Base-by-base conservation (phyloP, 1,284 basidiomycete species). In the Sporisorium iseilematis-ciliati region DNA sequence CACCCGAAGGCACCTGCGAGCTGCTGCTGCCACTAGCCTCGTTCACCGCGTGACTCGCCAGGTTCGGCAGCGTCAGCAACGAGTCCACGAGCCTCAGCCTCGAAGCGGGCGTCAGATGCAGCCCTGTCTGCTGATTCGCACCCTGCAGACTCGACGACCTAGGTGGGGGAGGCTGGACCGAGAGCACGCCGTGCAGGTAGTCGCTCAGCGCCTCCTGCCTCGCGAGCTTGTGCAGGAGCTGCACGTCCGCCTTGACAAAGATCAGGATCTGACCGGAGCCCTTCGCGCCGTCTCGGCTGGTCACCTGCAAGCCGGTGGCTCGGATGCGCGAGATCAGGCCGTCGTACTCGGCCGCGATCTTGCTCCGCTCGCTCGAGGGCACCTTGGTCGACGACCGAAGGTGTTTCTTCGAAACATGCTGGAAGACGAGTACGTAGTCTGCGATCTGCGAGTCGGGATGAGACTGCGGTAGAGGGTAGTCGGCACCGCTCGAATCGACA, bases 391-490 rank as follows among this genome's bases (percentile, higher is more conserved):
- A 49, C 20, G 69, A 43, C 18, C 72, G 61, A 8, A 75, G 56
- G 25, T 72, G 49, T 52, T 78, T 75, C 20, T 57, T 62, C 18
- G 79, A 56, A 25, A 77, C 57, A 48, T 74, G 69, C 51, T 82
- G 72, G 58, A 82, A 82, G 42, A 80, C 73, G 48, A 82, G 65
- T 1, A 81, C 78, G 48, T 77, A 75, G 57, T 82, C 81, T 38
- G 80, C 81, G 26, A 76, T 51, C 55, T 76, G 74, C 18, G 73
- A 57, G 49, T 65, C 61, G 7, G 60, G 49, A 16, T 63, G 52
- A 14, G 67, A 68, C 14, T 75, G 67, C 0, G 73, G 73, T 2
- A 71, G n/a, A 0, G 73, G 68, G 43, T 67, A 67, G 16, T 56
- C 51, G 38, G 50, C 3, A 1, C 48, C 7, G 8, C 52, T 20